phyloP scores from a whole-genome alignment of 345 rosid species.

The Euphorbia tirucalli region DNA sequence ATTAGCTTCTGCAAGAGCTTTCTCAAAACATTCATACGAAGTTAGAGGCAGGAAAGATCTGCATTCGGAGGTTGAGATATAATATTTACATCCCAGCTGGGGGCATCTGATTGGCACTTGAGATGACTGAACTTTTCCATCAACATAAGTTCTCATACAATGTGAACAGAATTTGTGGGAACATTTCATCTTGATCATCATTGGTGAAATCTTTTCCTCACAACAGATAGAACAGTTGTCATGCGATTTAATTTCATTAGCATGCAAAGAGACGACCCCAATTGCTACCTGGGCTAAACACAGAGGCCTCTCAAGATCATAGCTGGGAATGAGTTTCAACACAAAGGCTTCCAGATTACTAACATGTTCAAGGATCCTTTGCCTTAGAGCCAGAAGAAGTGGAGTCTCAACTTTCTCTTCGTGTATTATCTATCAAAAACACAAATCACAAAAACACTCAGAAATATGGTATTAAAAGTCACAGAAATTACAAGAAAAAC shows the following conservation, averaged over 20 bases:
- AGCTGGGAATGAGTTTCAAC: slow-evolving; percentile 53
- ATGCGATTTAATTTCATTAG: slow-evolving; percentile 34
- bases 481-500: background rate
- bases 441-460: slow-evolving; percentile 14
- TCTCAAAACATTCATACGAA: slow-evolving; percentile 57
- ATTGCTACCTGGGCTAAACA: slow-evolving; percentile 75
- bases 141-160: slow-evolving; percentile 85
- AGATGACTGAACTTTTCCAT: slow-evolving; percentile 71
- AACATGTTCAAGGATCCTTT: slow-evolving; percentile 65
- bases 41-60: slow-evolving; percentile 63
- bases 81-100: slow-evolving; percentile 77
- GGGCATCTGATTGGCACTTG: slow-evolving; percentile 92
- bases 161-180: slow-evolving; percentile 91
- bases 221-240: slow-evolving; percentile 86
- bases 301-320: slow-evolving; percentile 57
- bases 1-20: slow-evolving; percentile 66
- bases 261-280: slow-evolving; percentile 59
- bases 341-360: slow-evolving; percentile 61
- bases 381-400: slow-evolving; percentile 66
- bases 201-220: slow-evolving; percentile 67
- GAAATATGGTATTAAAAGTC: background rate
- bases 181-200: slow-evolving; percentile 83
- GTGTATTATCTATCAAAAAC: slow-evolving; percentile 47
- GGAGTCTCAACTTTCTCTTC: slow-evolving; percentile 67
- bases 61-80: slow-evolving; percentile 60